Base-by-base conservation (phyloP, 495 filamentous ascomycete species). In the Penicillium soppii region DNA sequence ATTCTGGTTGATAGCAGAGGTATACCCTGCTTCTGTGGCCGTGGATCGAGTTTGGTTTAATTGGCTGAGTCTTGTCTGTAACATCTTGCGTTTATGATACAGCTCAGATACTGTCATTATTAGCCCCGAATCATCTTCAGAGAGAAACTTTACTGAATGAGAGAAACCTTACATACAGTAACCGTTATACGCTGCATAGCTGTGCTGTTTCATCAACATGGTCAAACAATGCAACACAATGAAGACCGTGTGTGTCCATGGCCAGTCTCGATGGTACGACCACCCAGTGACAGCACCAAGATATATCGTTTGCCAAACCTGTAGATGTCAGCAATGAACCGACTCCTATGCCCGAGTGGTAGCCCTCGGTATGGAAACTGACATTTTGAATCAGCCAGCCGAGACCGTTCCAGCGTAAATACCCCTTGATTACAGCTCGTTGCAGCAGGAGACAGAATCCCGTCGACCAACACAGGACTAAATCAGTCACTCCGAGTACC, bases 151-250 rank as follows among this genome's bases (percentile, higher is more conserved):
- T 29, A 32, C 29, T 32, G n/a, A n/a, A n/a, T 12, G 29, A 12
- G 12, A 32, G 16, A 12, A 38, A 21, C 7, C 3, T 29, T 21
- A 29, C 43, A 21, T 32, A 74, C 72, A 68, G 54, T 90, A 77
- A 5, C 87, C 87, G 58, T 90, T 91, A 62, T 88, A 90, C 50
- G 86, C 87, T 2, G 82, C 78, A 61, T 87, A 90, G 42, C 82
- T 86, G 59, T 90, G 87, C 61, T 86, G 84, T 67, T 91, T 91
- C 87, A 91, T 90, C 39, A 89, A 52, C 77, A 90, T 83, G 1
- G 84, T 81, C 50, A 89, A 57, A 13, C 77, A 80, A 57, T 91
- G 87, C 38, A 91, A 70, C 3, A 88, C 83, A 25, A 88, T 85
- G 64, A 87, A 90, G 21, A 89, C 77, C 19, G 77, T 79, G 59